Evolutionary conservation across 495 filamentous ascomycete genomes (phyloP).

Genomic region (Daldinia vernicosa): DNA sequence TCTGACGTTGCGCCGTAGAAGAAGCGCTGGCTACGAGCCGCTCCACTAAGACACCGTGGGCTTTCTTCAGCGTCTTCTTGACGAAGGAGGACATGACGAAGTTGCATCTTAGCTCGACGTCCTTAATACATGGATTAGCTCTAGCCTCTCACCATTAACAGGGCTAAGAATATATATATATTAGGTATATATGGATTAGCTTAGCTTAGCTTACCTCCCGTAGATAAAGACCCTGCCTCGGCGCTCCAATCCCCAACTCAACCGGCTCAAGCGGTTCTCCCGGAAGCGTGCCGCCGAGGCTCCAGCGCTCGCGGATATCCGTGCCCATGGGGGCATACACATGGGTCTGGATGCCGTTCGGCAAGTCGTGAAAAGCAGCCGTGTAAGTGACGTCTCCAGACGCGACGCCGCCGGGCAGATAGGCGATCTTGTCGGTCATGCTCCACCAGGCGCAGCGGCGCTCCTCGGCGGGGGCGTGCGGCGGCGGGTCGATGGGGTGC

Average conservation of each 20-base stretch:
- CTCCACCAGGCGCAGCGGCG: slow-evolving; percentile 75
- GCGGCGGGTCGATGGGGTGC: slow-evolving; percentile 68
- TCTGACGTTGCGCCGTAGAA: neutral
- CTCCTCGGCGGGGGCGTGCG: slow-evolving; percentile 71
- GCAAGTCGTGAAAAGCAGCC: slow-evolving; percentile 75
- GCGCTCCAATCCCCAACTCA: slow-evolving; percentile 69
- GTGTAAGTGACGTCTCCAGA: slow-evolving; percentile 75
- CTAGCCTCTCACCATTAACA: neutral
- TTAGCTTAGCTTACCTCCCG: slow-evolving; percentile 57
- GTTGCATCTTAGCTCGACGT: slow-evolving; percentile 80
- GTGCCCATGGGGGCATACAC: slow-evolving; percentile 72
- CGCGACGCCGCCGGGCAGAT: slow-evolving; percentile 72
- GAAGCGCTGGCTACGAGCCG: slow-evolving; percentile 56
- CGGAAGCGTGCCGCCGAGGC: slow-evolving; percentile 66
- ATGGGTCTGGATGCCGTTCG: slow-evolving; percentile 76
- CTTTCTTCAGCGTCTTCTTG: slow-evolving; percentile 77
- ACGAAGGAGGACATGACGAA: slow-evolving; percentile 75
- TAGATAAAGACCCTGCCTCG: slow-evolving; percentile 73
- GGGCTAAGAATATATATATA: too few relatives aligned
- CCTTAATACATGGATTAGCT: slow-evolving; percentile 42
- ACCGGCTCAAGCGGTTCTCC: slow-evolving; percentile 67
- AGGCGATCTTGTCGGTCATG: slow-evolving; percentile 74
- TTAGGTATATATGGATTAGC: neutral
- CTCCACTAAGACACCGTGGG: slow-evolving; percentile 71
- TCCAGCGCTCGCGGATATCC: slow-evolving; percentile 77